These are phyloP conservation scores for Microstegium vimineum DNA, from an alignment of 176 grass and related monocot species.

Conservation along the genomic window DNA sequence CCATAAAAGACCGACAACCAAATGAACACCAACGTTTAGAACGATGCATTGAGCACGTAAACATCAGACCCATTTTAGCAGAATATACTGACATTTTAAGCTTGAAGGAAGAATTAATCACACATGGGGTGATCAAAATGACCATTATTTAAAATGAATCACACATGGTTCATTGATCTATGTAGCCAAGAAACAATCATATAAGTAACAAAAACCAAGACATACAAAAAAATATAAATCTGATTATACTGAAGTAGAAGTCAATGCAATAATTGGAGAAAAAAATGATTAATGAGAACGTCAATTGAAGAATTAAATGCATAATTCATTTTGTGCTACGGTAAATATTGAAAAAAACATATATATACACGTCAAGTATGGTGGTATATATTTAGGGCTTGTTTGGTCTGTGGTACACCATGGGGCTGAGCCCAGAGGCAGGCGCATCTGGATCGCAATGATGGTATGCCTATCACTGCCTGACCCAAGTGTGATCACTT, in stretches of 20 bases:
- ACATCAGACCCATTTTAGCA: too few relatives aligned
- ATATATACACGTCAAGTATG: background rate
- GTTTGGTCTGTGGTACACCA: too few relatives aligned
- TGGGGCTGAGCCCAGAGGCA: too few relatives aligned
- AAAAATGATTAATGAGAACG: background rate
- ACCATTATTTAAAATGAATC: background rate
- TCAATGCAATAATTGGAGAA: background rate
- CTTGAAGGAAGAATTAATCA: background rate
- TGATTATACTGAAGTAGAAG: background rate
- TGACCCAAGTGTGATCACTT: background rate
- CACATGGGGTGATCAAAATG: background rate
- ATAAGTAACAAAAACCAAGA: background rate
- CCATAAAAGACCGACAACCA: background rate
- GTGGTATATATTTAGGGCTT: too few relatives aligned
- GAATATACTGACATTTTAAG: too few relatives aligned
- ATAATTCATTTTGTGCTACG: background rate
- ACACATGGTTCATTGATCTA: background rate
- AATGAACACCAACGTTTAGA: background rate
- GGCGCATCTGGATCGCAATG: too few relatives aligned
- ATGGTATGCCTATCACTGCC: background rate
- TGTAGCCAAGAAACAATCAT: background rate
- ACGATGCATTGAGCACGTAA: background rate
- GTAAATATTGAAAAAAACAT: background rate
- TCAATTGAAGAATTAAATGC: background rate
- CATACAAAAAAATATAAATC: background rate